These are phyloP conservation scores for Aspergillus transmontanensis DNA, from an alignment of 2,329 filamentous ascomycete species.

Conservation along the genomic window DNA sequence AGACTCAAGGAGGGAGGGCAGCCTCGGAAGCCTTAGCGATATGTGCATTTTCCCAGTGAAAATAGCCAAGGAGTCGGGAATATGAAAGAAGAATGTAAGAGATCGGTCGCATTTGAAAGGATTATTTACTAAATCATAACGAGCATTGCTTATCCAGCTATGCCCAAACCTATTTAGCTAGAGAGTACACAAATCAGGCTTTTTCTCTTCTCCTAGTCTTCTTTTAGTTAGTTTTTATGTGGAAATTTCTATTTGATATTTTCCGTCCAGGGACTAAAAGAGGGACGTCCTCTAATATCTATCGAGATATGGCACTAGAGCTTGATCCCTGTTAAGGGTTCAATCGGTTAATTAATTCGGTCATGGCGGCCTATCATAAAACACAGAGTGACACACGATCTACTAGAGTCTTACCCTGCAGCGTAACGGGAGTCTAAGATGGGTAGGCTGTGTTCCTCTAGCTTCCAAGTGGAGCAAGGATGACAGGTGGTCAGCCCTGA, in stretches of 20 bases:
- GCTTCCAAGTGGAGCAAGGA: too few species aligned
- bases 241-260: neutral
- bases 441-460: too few species aligned
- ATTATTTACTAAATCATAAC: neutral
- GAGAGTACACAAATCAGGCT: neutral
- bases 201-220: neutral
- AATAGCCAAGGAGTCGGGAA: neutral
- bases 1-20: neutral
- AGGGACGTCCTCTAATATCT: neutral
- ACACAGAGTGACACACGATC: too few species aligned
- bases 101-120: neutral
- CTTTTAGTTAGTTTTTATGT: neutral
- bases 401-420: too few species aligned
- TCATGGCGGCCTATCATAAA: too few species aligned
- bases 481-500: too few species aligned
- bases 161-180: neutral
- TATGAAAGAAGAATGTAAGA: neutral
- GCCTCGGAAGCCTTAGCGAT: neutral
- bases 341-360: too few species aligned
- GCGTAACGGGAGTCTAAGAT: too few species aligned
- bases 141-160: neutral
- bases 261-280: neutral
- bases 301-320: neutral
- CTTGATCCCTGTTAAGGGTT: neutral
- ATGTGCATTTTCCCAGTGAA: neutral